Conservation (phyloP, 2,329 filamentous ascomycete genomes). For the Colletotrichum orchidophilum region DNA sequence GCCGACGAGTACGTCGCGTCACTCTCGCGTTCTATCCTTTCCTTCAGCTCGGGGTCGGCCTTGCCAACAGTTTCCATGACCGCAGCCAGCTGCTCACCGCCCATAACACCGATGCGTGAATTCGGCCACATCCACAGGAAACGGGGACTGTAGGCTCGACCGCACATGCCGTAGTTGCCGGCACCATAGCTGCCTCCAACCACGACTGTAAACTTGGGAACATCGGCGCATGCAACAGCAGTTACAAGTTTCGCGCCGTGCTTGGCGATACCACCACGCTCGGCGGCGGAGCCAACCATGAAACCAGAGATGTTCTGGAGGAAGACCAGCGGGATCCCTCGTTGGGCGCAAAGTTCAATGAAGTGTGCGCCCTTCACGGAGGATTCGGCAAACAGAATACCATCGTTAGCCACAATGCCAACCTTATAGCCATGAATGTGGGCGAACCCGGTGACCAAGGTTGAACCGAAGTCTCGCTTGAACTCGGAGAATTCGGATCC, state of each 20-base stretch:
- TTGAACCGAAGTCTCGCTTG: slow-evolving; percentile 89
- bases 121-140: slow-evolving; percentile 99
- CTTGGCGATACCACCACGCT: slow-evolving; percentile 95
- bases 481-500: slow-evolving; percentile 92
- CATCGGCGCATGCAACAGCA: slow-evolving; percentile 90
- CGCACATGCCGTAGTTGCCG: slow-evolving; percentile 99
- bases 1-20: slow-evolving; percentile 90
- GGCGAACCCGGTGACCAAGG: slow-evolving; percentile 91
- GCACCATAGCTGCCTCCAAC: slow-evolving; percentile 94
- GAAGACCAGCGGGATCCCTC: slow-evolving; percentile 89
- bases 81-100: slow-evolving; percentile 85
- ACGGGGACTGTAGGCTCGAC: slow-evolving; percentile 88
- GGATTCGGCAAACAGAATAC: slow-evolving; percentile 90
- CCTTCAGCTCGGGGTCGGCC: slow-evolving; percentile 81
- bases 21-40: slow-evolving; percentile 88
- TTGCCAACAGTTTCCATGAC: slow-evolving; percentile 96
- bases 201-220: slow-evolving; percentile 96
- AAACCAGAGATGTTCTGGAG: slow-evolving; percentile 97
- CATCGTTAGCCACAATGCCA: slow-evolving; percentile 95
- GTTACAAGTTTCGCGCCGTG: slow-evolving; percentile 97
- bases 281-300: slow-evolving; percentile 95
- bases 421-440: slow-evolving; percentile 89
- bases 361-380: slow-evolving; percentile 96
- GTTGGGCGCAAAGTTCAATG: slow-evolving; percentile 91
- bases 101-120: slow-evolving; percentile 96